Base-by-base conservation (phyloP, 2,329 filamentous ascomycete genomes). In the Diaporthe batatas region DNA sequence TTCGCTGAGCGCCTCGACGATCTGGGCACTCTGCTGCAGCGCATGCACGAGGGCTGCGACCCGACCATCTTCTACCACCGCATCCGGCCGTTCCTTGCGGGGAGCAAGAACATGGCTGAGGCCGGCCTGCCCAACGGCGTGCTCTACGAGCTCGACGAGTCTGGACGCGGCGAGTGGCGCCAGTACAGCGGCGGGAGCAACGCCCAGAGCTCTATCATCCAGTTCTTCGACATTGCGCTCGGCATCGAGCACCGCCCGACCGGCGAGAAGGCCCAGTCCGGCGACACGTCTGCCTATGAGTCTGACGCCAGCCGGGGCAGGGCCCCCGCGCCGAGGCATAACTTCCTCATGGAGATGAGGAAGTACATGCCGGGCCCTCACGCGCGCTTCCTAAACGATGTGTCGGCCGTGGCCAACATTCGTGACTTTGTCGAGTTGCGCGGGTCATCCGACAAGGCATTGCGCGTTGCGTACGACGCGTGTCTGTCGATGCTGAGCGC, bases 301-400 rank as follows among this genome's bases (percentile, higher is more conserved):
- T 85, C 86, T 68, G 87, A 88, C 55, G 77, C 79, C 85, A 75
- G 68, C 75, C 78, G 54, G 72, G 80, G 72, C 76, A 83, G 84
- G 70, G 80, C 83, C 1, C 84, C 86, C 47, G 85, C 88, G 32
- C 87, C 91, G 6, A 87, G 89, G 53, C 91, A 98, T 84, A 97
- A 96, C 79, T 99, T 99, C 84, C 96, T 99, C 79, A 91, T 93
- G 79, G 96, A 99, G 76, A 99, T 99, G 96, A 93, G 96, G 73
- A 90, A 90, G 58, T 99, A 99, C 84, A 99, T 99, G 96, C 96
- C 96, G 0, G 96, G 95, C 0, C 90, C 93, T 0, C 96, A 99
- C 80, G 93, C 95, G 4, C 91, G 93, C 53, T 99, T 99, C 84
- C 87, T 99, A 4, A 89, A 93, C 75, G 93, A 97, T 75, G 91